Evolutionary conservation across 345 rosid species (phyloP), one percentile per base, ranked within the genome.

Genomic region (Erodium maritimum): DNA sequence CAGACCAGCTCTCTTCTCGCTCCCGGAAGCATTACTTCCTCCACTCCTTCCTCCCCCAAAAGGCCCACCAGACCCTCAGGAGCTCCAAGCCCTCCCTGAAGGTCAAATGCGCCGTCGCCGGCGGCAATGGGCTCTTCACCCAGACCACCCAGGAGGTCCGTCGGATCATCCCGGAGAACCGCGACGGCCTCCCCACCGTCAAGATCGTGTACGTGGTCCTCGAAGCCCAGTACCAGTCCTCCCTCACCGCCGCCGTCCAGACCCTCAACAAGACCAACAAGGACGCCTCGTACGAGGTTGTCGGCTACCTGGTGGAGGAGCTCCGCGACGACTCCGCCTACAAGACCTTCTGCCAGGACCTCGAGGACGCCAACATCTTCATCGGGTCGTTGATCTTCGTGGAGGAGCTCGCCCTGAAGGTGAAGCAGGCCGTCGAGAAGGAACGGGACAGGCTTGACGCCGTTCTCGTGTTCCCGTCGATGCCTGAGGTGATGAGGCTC

Each of bases 401-500:
- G 23, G 96, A 93, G 79, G 96, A 93, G 79, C 77, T 93, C 23
- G 96, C 99, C 5, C 59, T 85, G 76, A 93, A 87, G 66, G 91
- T 93, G 17, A 89, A 87, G 64, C 73, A 75, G 22, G 99, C 99
- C 0, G 95, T 89, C 69, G 99, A 93, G 86, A 93, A 83, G 60
- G 82, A 89, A 50, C 82, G 96, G 78, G 96, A 89, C 61, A 82
- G 96, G 72, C 84, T 93, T 63, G 95, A 93, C 58, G 95, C 99
- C 2, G 99, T 93, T 58, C 79, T 93, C 56, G 96, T 93, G 52
- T 93, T 93, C 84, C 99, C 99, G 68, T 93, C 95, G 33, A 93
- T 93, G 99, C 99, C 99, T 34, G 99, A 89, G 73, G 95, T 93
- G 50, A 93, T 93, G 99, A 87, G 99, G 74, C 77, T 93, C 0